These are phyloP conservation scores for Scutellaria barbata DNA, from an alignment of 257 asterid species.

Conservation along the genomic window DNA sequence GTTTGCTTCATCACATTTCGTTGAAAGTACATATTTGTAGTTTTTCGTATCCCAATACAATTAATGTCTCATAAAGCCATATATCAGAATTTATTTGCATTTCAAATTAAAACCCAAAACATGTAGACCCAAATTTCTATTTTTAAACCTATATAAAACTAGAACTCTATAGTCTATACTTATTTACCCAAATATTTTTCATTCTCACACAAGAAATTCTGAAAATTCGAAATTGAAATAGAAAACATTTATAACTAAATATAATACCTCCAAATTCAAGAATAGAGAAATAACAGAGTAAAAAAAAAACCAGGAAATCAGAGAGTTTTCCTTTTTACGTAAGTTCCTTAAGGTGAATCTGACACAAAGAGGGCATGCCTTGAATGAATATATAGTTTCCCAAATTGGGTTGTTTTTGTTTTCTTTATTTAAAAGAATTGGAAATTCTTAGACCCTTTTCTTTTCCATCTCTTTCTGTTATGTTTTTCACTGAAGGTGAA, in stretches of 20 bases:
- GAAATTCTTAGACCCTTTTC: neutral
- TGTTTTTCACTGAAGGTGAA: conserved; percentile 32
- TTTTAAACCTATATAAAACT: too few species aligned
- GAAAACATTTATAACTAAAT: neutral
- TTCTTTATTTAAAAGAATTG: conserved; percentile 12
- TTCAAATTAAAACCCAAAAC: too few species aligned
- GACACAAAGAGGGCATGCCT: conserved; percentile 31
- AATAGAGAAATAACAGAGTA: neutral
- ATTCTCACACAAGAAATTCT: too few species aligned
- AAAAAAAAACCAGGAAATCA: conserved; percentile 4
- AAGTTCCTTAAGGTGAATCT: conserved; percentile 2
- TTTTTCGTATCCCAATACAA: too few species aligned
- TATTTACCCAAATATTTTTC: too few species aligned
- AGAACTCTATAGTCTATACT: too few species aligned
- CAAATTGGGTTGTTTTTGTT: conserved; percentile 25
- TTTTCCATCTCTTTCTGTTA: conserved; percentile 29
- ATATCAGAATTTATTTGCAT: too few species aligned
- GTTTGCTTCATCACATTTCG: too few species aligned
- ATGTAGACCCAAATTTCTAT: too few species aligned
- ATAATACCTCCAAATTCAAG: neutral
- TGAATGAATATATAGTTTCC: conserved; percentile 11
- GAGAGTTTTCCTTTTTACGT: conserved; percentile 18
- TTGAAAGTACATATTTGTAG: too few species aligned
- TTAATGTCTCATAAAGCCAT: too few species aligned
- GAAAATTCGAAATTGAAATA: too few species aligned